phyloP scores from a whole-genome alignment of 371 early-diverging fungal species.

The Coemansia sp. region DNA sequence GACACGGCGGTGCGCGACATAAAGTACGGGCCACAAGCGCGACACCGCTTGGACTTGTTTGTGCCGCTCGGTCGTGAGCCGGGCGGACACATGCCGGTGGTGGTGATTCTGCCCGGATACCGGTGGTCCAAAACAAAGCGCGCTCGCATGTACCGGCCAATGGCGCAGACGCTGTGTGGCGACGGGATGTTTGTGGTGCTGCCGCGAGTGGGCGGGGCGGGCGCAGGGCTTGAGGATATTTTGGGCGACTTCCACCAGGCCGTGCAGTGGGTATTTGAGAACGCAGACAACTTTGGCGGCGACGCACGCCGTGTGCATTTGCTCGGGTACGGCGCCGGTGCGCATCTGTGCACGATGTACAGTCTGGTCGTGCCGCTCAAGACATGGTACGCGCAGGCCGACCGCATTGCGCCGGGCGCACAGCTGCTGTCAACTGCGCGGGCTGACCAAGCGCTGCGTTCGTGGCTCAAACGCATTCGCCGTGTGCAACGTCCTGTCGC shows the following conservation, averaged over 20 bases:
- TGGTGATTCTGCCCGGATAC: constrained; percentile 52
- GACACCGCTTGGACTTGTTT: constrained; percentile 51
- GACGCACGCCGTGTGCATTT: constrained; percentile 51
- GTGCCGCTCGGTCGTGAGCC: constrained; percentile 38
- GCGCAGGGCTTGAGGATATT: constrained; percentile 38
- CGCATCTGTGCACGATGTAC: constrained; percentile 55
- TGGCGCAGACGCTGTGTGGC: constrained; percentile 55
- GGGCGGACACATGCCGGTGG: constrained; percentile 20
- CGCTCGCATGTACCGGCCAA: constrained; percentile 53
- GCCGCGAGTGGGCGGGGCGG: constrained; percentile 49
- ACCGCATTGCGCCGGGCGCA: constrained; percentile 36
- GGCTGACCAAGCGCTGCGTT: constrained; percentile 34
- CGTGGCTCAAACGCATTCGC: constrained; percentile 25
- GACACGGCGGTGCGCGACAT: constrained; percentile 52
- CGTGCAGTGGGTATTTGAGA: constrained; percentile 51
- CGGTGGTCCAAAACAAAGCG: constrained; percentile 51
- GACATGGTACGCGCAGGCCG: constrained; percentile 48
- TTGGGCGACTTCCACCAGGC: constrained; percentile 50
- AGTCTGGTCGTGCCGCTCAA: constrained; percentile 47
- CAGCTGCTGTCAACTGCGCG: constrained; percentile 29
- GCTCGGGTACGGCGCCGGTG: constrained; percentile 54
- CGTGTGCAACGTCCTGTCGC: constrained; percentile 47
- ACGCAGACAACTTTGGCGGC: constrained; percentile 52
- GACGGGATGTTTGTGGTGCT: constrained; percentile 53
- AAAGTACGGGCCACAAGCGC: constrained; percentile 50